Base-by-base conservation (phyloP, 2,329 filamentous ascomycete genomes). In the Neophaeococcomyces aloes region DNA sequence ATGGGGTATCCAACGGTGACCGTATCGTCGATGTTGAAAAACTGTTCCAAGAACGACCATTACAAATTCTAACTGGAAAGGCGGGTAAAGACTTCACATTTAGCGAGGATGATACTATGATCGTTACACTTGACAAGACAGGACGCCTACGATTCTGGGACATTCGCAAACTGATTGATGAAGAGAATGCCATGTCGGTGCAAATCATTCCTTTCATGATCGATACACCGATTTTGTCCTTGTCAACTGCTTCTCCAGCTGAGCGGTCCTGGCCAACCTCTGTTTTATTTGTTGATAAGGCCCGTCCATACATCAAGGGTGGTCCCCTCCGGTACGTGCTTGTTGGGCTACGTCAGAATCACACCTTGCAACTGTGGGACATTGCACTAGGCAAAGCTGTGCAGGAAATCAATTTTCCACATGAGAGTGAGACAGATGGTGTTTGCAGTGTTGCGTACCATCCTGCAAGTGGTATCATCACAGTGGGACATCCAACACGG, bases 101-200 rank as follows among this genome's bases (percentile, higher is more conserved):
- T 66, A 95, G 89, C 63, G 88, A 94, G 62, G 91, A 98, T 62
- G 91, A 98, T 62, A 85, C 83, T 1, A 81, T 89, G 31, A 86
- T 98, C 54, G 88, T 93, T 36, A 95, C 89, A 38, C 77, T 98
- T 41, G 93, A 98, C 64, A 98, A 98, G 69, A 89, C 87, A 47
- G 93, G 91, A 37, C 81, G 86, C 49, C 81, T 96, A 67, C 91
- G 94, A 65, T 95, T 98, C 71, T 98, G 91, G 93, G 91, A 98
- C 62, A 86, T 96, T 53, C 84, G 84, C 47, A 78, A 84, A 48
- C 73, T 95, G 44, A 82, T 72, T 6, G 65, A 72, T 40, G 64
- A 65, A 25, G 61, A 65, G 15, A 68, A 67, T 46, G 65, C 69
- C 14, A 62, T 63, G 37, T 60, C 65, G 17, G 56, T 60, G 36